Conservation (phyloP, 768 basidiomycete genomes). For the Boletus coccyginus region DNA sequence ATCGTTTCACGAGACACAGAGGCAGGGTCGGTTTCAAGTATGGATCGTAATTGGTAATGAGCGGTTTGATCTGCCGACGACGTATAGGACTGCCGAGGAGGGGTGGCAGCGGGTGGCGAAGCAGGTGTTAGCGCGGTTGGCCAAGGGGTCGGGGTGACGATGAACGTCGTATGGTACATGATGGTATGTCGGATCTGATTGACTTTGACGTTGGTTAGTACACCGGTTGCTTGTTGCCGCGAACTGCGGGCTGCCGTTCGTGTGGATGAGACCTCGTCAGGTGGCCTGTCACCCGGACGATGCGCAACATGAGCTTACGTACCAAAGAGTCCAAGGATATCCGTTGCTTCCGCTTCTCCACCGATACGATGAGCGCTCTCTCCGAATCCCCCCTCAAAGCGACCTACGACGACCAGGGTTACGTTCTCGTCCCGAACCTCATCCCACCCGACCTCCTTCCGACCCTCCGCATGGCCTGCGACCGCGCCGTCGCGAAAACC, state of each 20-base stretch:
- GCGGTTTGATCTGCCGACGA: conserved; percentile 42
- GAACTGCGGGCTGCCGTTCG: neutral
- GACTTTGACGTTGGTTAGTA: neutral
- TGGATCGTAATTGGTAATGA: conserved; percentile 48
- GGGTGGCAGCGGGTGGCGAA: conserved; percentile 45
- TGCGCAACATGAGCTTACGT: no score
- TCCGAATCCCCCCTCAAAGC: conserved; percentile 35
- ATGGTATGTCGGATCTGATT: neutral
- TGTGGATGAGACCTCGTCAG: neutral
- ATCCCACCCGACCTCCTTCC: conserved; percentile 39
- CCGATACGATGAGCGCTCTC: neutral
- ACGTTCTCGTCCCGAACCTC: conserved; percentile 59
- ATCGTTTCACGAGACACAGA: conserved; percentile 31
- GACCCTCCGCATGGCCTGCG: conserved; percentile 49
- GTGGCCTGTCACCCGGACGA: neutral
- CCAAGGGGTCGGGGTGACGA: conserved; percentile 13
- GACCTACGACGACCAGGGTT: conserved; percentile 62
- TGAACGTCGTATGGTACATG: neutral
- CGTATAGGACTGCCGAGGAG: conserved; percentile 36
- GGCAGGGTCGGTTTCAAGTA: conserved; percentile 31
- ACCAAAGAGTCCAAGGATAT: no score
- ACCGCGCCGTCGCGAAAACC: conserved; percentile 48
- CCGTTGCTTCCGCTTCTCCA: neutral
- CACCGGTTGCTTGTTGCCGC: neutral
- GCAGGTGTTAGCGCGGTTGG: conserved; percentile 40